These are phyloP conservation scores for Fraxinus albicans DNA, from an alignment of 305 asterid genomes.

Conservation along the genomic window DNA sequence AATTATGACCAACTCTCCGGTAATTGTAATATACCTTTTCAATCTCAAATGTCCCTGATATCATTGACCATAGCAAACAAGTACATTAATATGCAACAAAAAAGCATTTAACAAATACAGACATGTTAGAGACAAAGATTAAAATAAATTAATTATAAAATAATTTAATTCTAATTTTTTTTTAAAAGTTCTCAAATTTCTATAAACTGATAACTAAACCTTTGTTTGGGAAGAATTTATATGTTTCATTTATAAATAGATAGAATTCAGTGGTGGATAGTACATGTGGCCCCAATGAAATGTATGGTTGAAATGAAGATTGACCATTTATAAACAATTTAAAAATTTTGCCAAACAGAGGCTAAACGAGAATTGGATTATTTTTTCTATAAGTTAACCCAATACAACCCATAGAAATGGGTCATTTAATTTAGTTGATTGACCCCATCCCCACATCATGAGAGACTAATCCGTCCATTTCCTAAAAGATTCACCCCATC, in stretches of 20 bases:
- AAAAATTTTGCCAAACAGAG: no score
- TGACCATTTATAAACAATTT: not conserved
- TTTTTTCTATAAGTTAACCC: not conserved
- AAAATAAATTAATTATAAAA: not conserved
- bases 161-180: not conserved
- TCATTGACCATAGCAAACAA: not conserved
- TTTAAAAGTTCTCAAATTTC: not conserved
- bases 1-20: not conserved
- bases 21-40: not conserved
- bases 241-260: not conserved
- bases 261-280: not conserved
- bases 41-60: not conserved
- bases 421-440: not conserved
- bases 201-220: not conserved
- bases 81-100: not conserved
- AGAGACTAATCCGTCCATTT: not conserved
- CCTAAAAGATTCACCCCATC: not conserved
- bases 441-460: not conserved
- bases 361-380: not conserved
- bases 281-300: not conserved
- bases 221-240: not conserved
- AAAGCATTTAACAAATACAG: not conserved
- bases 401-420: not conserved
- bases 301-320: no score
- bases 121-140: not conserved